A percentile compares a stretch with the other conserved stretches of the same genome.
Evolutionary conservation across 768 basidiomycete genomes (phyloP).

Genomic region (Boletus rubroflammeus): DNA sequence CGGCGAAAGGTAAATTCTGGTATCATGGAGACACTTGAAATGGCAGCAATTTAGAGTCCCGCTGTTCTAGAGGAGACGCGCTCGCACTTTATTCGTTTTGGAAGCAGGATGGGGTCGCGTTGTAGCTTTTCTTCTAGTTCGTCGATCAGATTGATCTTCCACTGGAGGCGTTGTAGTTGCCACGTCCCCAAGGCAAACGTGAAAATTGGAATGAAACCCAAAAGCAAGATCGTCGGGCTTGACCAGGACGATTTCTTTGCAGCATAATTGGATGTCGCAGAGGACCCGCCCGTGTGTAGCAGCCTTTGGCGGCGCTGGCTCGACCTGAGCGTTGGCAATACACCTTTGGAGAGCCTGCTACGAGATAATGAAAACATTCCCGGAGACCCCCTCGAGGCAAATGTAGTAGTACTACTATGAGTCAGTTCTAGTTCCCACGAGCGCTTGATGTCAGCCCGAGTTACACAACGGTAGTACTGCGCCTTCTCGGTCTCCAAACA

Average conservation of each 20-base stretch:
- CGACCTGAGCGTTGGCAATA: conserved; percentile 5
- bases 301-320: conserved; percentile 5
- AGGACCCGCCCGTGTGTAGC: conserved; percentile 16
- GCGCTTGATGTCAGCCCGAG: background rate
- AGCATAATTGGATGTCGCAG: conserved; percentile 48
- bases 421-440: conserved; percentile 21
- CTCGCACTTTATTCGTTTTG: conserved; percentile 81
- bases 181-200: conserved; percentile 88
- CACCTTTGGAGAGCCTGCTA: conserved; percentile 5
- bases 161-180: conserved; percentile 90
- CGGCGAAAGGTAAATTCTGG: conserved; percentile 90
- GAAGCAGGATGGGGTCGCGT: conserved; percentile 72
- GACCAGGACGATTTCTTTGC: conserved; percentile 58
- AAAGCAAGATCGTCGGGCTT: conserved; percentile 66
- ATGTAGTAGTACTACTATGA: background rate
- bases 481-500: background rate
- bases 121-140: conserved; percentile 89
- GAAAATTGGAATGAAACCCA: conserved; percentile 86
- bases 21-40: conserved; percentile 60
- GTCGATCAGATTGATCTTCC: conserved; percentile 93
- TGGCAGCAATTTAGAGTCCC: conserved; percentile 18
- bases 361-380: conserved; percentile 22
- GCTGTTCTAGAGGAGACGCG: conserved; percentile 13
- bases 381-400: background rate
- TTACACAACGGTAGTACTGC: conserved; percentile 5